phyloP scores from a whole-genome alignment of 2,329 filamentous ascomycete genomes.

The Talaromyces amestolkiae region DNA sequence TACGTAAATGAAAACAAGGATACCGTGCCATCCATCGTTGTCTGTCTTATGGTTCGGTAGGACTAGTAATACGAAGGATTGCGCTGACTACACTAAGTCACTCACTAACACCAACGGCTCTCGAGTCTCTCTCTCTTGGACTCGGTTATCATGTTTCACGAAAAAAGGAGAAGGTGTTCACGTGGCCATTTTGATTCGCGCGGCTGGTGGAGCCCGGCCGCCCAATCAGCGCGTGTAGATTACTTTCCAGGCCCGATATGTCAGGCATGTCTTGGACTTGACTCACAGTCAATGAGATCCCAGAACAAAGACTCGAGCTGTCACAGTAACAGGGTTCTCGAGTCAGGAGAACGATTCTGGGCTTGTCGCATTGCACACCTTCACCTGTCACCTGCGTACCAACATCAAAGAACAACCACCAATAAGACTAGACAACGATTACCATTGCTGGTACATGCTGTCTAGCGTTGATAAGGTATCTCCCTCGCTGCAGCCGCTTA shows the following conservation, averaged over 20 bases:
- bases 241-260: not conserved
- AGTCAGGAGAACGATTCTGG: not conserved
- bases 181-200: slow-evolving; percentile 3
- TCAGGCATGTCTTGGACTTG: not conserved
- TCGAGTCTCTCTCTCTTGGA: not conserved
- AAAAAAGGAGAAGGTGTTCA: slow-evolving; percentile 6
- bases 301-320: not conserved
- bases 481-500: not conserved
- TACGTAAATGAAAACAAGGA: not conserved
- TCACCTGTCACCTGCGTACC: too few species aligned
- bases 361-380: not conserved
- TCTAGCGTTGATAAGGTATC: slow-evolving; percentile 1
- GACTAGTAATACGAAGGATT: not conserved
- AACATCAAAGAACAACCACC: not conserved
- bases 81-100: not conserved
- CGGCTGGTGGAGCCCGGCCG: not conserved
- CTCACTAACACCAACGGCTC: not conserved
- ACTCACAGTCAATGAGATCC: not conserved
- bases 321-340: slow-evolving; percentile 5
- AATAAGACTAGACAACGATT: not conserved
- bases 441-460: not conserved
- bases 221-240: not conserved
- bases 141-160: not conserved
- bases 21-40: not conserved
- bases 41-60: not conserved